Base-by-base conservation (phyloP, 208 protist species). In the Angomonas deanei region DNA sequence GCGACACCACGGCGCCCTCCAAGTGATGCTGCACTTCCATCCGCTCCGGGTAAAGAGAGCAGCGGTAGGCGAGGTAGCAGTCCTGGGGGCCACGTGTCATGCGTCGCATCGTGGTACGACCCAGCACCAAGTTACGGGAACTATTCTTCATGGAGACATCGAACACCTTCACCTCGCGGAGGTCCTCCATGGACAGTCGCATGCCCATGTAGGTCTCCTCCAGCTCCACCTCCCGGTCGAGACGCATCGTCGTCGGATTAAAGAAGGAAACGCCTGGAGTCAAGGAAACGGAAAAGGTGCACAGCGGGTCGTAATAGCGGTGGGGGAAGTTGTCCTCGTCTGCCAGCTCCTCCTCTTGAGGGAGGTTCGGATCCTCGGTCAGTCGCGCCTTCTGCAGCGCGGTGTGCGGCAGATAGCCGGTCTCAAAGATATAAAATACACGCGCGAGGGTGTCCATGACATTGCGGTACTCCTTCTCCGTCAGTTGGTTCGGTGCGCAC, bases 301-400 rank as follows among this genome's bases (percentile, higher is more conserved):
- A 68, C 23, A 70, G 71, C 1, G 84, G 85, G 65, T 94, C 82
- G 8, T 90, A 61, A 61, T 92, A 94, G 38, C 88, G 84, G 31
- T 94, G 80, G 0, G 84, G 74, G 56, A 91, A 94, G 68, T 89
- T 92, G 62, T 92, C 82, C 24, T 91, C 88, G 61, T 84, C 75
- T 17, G 86, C 62, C n/a, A 82, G 76, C 55, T 91, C 77, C 64
- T 94, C 88, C 39, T 56, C 67, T 17, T 49, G 61, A 13, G 46
- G 32, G 28, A 36, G 31, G 24, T 4, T 30, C 1, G 33, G 2
- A 4, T 26, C 42, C 21, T 52, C 56, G 27, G 33, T 60, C 31
- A 13, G 21, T 34, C 24, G 47, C 42, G 5, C 46, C 3, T 36
- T 46, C 68, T 91, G 81, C 5, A 64, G 57, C 4, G 31, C 50